These are phyloP conservation scores for Boletellus dicymbophilus DNA, from an alignment of 1,284 basidiomycete genomes.

Conservation along the genomic window DNA sequence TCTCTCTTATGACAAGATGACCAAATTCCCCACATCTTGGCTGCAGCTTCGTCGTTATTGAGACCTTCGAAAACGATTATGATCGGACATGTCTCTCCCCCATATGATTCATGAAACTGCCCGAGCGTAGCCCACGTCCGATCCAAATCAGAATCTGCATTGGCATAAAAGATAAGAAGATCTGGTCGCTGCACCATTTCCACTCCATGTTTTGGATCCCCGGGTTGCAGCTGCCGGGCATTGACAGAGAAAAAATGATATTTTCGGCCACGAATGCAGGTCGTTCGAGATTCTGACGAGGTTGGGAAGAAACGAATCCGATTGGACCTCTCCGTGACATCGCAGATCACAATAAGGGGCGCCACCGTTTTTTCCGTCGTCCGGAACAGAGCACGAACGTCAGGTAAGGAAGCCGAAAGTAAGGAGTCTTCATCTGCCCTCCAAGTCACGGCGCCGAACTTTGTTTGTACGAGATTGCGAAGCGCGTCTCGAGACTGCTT, in stretches of 20 bases:
- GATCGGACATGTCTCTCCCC: constrained; percentile 24
- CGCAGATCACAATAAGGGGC: constrained; percentile 21
- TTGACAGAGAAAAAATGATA: constrained; percentile 19
- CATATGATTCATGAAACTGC: constrained; percentile 17
- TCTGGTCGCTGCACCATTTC: constrained; percentile 15
- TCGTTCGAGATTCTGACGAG: not conserved
- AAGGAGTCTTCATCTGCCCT: constrained; percentile 20
- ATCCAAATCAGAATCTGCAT: constrained; percentile 8
- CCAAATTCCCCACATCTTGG: constrained; percentile 15
- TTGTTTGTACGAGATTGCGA: constrained; percentile 17
- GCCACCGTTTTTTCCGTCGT: constrained; percentile 12
- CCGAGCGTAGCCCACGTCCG: constrained; percentile 18
- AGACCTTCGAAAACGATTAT: constrained; percentile 27
- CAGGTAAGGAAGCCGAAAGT: constrained; percentile 22
- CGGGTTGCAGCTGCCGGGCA: constrained; percentile 1
- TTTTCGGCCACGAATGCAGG: constrained; percentile 4
- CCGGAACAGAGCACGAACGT: constrained; percentile 18
- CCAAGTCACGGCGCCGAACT: constrained; percentile 14
- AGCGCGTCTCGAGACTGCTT: constrained; percentile 19
- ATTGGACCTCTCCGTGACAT: constrained; percentile 7
- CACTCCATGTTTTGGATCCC: not conserved
- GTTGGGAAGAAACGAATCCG: constrained; percentile 5
- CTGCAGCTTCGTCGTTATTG: constrained; percentile 14
- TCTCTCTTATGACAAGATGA: constrained; percentile 9
- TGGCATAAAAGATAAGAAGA: constrained; percentile 26